These are phyloP conservation scores for Pleurotus eryngii DNA, from an alignment of 768 basidiomycete species.

Conservation along the genomic window DNA sequence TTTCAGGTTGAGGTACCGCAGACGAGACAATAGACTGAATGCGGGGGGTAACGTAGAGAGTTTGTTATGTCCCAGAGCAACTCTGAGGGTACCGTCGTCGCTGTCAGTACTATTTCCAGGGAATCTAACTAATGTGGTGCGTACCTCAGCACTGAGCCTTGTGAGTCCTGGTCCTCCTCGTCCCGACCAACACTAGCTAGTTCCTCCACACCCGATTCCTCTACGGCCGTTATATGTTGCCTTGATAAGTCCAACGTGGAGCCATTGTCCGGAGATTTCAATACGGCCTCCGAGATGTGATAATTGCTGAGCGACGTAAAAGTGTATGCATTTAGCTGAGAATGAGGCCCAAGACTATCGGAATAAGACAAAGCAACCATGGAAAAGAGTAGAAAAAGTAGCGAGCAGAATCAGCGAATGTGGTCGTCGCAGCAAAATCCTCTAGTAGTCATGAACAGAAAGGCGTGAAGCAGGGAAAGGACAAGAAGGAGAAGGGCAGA, in stretches of 20 bases:
- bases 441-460: conserved; percentile 14
- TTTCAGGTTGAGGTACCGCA: conserved; percentile 86
- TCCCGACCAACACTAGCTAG: conserved; percentile 60
- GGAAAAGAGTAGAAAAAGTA: conserved; percentile 2
- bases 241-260: conserved; percentile 84
- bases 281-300: conserved; percentile 63
- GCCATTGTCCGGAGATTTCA: conserved; percentile 70
- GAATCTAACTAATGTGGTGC: conserved; percentile 12
- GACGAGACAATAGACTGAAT: conserved; percentile 65
- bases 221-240: conserved; percentile 72
- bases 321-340: conserved; percentile 9
- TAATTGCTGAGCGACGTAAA: conserved; percentile 8
- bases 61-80: conserved; percentile 85
- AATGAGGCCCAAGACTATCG: conserved; percentile 1
- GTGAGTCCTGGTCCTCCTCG: conserved; percentile 37
- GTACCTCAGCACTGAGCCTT: conserved; percentile 60
- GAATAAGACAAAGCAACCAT: conserved; percentile 8
- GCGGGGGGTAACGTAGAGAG: conserved; percentile 73
- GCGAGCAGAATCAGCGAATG: background rate
- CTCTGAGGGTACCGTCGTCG: conserved; percentile 39
- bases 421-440: background rate
- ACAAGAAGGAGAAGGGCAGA: background rate
- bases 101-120: background rate
- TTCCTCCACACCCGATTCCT: conserved; percentile 69
- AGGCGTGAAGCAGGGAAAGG: conserved; percentile 3